Conservation (phyloP, 2,329 filamentous ascomycete species). For the Exophiala mesophila region DNA sequence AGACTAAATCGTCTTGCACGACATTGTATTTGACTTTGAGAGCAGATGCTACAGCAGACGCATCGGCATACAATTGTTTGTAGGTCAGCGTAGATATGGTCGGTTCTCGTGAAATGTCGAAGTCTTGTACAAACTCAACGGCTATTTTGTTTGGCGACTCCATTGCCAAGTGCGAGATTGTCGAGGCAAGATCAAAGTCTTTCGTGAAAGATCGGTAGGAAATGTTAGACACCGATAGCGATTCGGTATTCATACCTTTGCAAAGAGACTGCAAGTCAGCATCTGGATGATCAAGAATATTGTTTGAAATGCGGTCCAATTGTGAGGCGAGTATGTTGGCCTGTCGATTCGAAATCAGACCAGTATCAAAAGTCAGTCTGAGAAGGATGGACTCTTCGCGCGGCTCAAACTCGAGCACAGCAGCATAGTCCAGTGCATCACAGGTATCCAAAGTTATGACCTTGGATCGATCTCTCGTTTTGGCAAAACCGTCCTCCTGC, state of each 20-base stretch:
- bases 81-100: conserved; percentile 51
- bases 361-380: conserved; percentile 52
- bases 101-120: conserved; percentile 28
- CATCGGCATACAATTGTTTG: conserved; percentile 54
- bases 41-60: conserved; percentile 60
- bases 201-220: conserved; percentile 32
- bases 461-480: conserved; percentile 32
- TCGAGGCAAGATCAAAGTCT: conserved; percentile 44
- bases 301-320: conserved; percentile 50
- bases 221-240: conserved; percentile 50
- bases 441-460: conserved; percentile 56
- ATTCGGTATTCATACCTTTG: conserved; percentile 8
- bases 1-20: conserved; percentile 55
- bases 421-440: conserved; percentile 70
- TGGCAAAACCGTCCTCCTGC: conserved; percentile 62
- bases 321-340: conserved; percentile 56
- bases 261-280: conserved; percentile 25
- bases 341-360: conserved; percentile 52
- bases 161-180: conserved; percentile 52
- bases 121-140: conserved; percentile 56
- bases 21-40: conserved; percentile 47
- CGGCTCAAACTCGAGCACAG: conserved; percentile 74
- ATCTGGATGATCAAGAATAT: conserved; percentile 39
- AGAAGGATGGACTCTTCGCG: conserved; percentile 40
- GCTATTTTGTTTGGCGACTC: conserved; percentile 53